Conservation (phyloP, 2,329 filamentous ascomycete species). For the Cladophialophora immunda region DNA sequence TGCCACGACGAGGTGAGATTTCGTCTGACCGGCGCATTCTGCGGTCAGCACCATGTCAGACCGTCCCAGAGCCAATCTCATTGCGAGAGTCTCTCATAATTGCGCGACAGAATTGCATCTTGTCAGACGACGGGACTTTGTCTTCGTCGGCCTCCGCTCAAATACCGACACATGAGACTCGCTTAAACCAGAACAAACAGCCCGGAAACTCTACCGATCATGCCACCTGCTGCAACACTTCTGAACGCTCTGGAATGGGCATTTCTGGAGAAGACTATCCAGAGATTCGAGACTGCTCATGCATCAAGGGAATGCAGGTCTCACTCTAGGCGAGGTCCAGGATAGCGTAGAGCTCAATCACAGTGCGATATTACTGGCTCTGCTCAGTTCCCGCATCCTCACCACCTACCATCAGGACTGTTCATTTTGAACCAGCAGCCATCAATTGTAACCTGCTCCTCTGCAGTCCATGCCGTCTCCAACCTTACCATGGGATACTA, state of each 20-base stretch:
- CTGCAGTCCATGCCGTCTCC: background rate
- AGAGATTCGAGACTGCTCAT: background rate
- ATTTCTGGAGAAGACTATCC: background rate
- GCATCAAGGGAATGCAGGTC: background rate
- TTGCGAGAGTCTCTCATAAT: background rate
- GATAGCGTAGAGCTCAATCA: background rate
- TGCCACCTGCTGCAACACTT: background rate
- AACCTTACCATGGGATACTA: background rate
- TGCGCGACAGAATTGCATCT: background rate
- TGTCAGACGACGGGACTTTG: background rate
- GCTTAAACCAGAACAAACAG: background rate
- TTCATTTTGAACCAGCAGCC: background rate
- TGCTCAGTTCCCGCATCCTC: background rate
- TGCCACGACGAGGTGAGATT: background rate
- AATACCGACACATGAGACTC: background rate
- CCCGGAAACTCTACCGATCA: background rate
- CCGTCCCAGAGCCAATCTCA: background rate
- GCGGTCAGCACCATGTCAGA: background rate
- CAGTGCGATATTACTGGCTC: background rate
- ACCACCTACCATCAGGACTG: background rate
- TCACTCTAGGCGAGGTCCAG: background rate
- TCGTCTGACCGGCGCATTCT: background rate
- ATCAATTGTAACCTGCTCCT: background rate
- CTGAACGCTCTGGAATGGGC: background rate
- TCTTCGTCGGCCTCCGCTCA: background rate